phyloP scores from a whole-genome alignment of 1,139 yeast species.

The Pichia terricola region DNA sequence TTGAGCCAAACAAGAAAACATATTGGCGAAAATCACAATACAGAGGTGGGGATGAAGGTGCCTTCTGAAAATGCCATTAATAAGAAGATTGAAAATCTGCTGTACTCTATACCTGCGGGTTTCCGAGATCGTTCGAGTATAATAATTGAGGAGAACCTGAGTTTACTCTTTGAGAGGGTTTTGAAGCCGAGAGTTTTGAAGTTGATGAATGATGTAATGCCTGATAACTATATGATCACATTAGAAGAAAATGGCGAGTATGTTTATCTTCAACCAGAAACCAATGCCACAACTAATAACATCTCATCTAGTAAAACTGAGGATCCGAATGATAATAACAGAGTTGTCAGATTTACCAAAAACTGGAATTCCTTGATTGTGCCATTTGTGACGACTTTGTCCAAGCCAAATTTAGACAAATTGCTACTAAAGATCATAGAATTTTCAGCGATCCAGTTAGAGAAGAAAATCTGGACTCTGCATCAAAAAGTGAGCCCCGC shows the following conservation, averaged over 20 bases:
- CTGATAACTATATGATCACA: slow-evolving; percentile 36
- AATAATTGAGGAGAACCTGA: slow-evolving; percentile 44
- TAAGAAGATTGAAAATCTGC: slow-evolving; percentile 18
- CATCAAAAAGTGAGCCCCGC: slow-evolving; percentile 66
- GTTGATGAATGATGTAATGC: slow-evolving; percentile 47
- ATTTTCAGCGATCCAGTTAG: slow-evolving; percentile 40
- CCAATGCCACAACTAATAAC: slow-evolving; percentile 3
- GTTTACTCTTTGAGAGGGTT: slow-evolving; percentile 48
- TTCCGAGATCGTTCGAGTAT: slow-evolving; percentile 35
- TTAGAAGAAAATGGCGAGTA: slow-evolving; percentile 14
- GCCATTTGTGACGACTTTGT: slow-evolving; percentile 55
- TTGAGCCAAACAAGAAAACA: slow-evolving; percentile 15
- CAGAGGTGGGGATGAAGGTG: slow-evolving; percentile 14
- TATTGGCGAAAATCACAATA: slow-evolving; percentile 6
- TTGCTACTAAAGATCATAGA: slow-evolving; percentile 46
- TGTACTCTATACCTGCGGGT: slow-evolving; percentile 30
- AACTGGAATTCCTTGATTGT: slow-evolving; percentile 57
- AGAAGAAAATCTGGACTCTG: slow-evolving; percentile 56
- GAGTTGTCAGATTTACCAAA: slow-evolving; percentile 35
- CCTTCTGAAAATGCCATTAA: slow-evolving; percentile 15
- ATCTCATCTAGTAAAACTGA: not conserved
- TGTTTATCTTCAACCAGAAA: slow-evolving; percentile 25
- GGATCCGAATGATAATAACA: slow-evolving; percentile 9
- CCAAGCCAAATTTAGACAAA: slow-evolving; percentile 40
- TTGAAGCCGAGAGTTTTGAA: slow-evolving; percentile 40